Evolutionary conservation across 768 basidiomycete genomes (phyloP).

Genomic region (Brasilioporus rufonigricans): DNA sequence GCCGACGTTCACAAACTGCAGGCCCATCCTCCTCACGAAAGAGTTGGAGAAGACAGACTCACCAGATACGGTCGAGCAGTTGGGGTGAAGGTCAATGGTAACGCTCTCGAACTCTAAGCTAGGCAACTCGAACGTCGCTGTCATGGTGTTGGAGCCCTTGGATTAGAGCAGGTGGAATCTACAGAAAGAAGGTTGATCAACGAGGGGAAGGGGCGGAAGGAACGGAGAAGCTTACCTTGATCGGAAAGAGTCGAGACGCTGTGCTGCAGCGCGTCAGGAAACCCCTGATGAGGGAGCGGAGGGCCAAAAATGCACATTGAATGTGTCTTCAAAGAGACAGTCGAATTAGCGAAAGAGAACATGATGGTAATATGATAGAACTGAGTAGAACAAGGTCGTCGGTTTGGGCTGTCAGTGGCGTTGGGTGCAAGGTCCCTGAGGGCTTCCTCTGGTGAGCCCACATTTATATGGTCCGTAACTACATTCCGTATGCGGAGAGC

Average conservation of each 20-base stretch:
- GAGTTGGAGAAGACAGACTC: slow-evolving; percentile 36
- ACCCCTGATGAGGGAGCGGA: not conserved
- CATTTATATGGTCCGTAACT: too few species aligned
- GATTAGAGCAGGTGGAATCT: slow-evolving; percentile 42
- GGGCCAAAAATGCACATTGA: slow-evolving; percentile 6
- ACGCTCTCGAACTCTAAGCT: slow-evolving; percentile 21
- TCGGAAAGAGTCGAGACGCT: slow-evolving; percentile 5
- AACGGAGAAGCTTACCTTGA: slow-evolving; percentile 14
- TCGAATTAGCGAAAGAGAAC: slow-evolving; percentile 4
- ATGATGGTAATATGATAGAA: not conserved
- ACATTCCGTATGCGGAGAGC: too few species aligned
- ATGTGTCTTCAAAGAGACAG: not conserved
- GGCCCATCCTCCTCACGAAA: slow-evolving; percentile 39
- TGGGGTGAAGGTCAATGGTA: slow-evolving; percentile 26
- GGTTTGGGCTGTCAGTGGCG: not conserved
- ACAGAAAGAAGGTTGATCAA: too few species aligned
- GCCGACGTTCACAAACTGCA: slow-evolving; percentile 42
- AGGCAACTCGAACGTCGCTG: slow-evolving; percentile 53
- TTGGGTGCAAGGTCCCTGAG: too few species aligned
- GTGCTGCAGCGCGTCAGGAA: not conserved
- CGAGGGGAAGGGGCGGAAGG: rapidly evolving
- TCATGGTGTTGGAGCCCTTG: slow-evolving; percentile 39
- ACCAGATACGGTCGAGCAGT: slow-evolving; percentile 46
- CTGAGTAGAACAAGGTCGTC: not conserved
- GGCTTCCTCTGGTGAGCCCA: too few species aligned